Evolutionary conservation across 352 stramenopile genomes (phyloP).

Genomic region (Aphanomyces invadans): DNA sequence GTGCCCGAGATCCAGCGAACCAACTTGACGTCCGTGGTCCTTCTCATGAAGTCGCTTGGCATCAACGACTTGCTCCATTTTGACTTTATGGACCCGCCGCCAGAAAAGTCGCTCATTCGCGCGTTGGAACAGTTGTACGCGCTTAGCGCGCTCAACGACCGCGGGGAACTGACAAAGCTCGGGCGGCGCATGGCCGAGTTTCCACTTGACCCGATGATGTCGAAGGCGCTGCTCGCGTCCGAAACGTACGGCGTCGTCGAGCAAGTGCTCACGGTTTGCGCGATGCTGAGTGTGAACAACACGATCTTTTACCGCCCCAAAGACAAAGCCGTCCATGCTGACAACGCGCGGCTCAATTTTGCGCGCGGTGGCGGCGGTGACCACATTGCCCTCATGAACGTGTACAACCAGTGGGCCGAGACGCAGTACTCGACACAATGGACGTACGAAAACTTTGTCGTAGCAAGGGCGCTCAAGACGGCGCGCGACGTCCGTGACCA

Average conservation of each 20-base stretch:
- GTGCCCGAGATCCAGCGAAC: conserved; percentile 97
- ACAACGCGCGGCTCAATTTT: conserved; percentile 98
- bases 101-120: conserved; percentile 96
- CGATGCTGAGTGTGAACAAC: conserved; percentile 98
- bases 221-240: conserved; percentile 86
- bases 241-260: conserved; percentile 89
- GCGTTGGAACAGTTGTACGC: conserved; percentile 98
- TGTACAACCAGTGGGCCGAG: conserved; percentile 98
- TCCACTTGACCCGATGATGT: conserved; percentile 92
- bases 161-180: conserved; percentile 96
- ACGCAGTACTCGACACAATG: conserved; percentile 96
- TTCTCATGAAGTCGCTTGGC: conserved; percentile 98
- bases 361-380: conserved; percentile 94
- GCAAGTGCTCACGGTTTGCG: conserved; percentile 95
- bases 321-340: conserved; percentile 97
- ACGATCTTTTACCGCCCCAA: conserved; percentile 99
- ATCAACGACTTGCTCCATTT: conserved; percentile 99
- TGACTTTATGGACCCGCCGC: conserved; percentile 99
- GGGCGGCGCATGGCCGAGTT: conserved; percentile 95
- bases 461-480: conserved; percentile 96
- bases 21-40: conserved; percentile 96
- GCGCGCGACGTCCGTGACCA: conserved; percentile 98
- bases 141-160: conserved; percentile 97
- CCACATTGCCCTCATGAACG: conserved; percentile 94
- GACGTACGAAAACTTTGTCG: conserved; percentile 95